phyloP scores from a whole-genome alignment of 257 asterid genomes.

The Lavandula angustifolia region DNA sequence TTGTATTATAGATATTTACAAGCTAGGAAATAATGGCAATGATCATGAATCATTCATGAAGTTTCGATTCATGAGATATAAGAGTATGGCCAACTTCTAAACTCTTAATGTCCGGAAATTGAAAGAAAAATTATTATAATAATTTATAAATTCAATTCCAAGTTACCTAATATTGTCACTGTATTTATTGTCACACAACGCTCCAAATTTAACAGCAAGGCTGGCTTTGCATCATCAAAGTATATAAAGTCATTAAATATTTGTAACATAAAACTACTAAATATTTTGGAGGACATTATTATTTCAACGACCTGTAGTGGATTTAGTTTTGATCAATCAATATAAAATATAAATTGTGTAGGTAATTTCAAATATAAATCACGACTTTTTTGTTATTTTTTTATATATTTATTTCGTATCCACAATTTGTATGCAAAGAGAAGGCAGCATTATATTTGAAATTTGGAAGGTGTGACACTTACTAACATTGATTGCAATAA shows the following conservation, averaged over 20 bases:
- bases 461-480: constrained; percentile 10
- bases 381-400: too few species aligned
- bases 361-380: too few species aligned
- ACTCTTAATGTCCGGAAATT: neutral
- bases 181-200: constrained; percentile 26
- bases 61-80: constrained; percentile 15
- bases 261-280: neutral
- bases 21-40: neutral
- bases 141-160: constrained; percentile 11
- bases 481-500: constrained; percentile 23
- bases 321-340: constrained; percentile 6
- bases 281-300: constrained; percentile 23
- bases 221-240: constrained; percentile 14
- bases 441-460: neutral
- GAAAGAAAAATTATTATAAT: constrained; percentile 16
- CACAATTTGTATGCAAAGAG: too few species aligned
- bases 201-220: constrained; percentile 7
- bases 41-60: neutral
- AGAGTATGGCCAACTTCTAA: constrained; percentile 25
- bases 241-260: constrained; percentile 23
- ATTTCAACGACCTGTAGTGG: constrained; percentile 26
- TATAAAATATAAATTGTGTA: neutral
- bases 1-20: neutral
- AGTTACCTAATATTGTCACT: constrained; percentile 16
- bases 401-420: too few species aligned